These are phyloP conservation scores for Brasilioporus rufonigricans DNA, from an alignment of 768 basidiomycete genomes.

Conservation along the genomic window DNA sequence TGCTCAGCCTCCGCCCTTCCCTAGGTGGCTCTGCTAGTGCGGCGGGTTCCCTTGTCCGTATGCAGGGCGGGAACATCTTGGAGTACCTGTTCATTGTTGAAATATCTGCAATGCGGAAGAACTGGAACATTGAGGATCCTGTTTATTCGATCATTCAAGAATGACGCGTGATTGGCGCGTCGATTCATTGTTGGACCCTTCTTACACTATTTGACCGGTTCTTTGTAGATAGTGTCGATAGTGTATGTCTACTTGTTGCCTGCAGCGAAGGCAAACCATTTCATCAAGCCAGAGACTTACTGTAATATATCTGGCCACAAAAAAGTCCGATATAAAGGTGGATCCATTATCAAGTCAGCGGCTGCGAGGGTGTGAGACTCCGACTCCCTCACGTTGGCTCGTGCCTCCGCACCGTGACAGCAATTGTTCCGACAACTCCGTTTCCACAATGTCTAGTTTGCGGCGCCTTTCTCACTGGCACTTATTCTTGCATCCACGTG, in stretches of 20 bases:
- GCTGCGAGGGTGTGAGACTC: neutral
- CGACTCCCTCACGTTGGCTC: neutral
- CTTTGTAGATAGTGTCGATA: constrained; percentile 1
- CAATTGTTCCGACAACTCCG: neutral
- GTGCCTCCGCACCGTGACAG: neutral
- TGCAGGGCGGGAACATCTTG: constrained; percentile 79
- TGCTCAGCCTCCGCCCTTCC: constrained; percentile 5
- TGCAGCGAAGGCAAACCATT: neutral
- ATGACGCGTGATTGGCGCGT: constrained; percentile 7
- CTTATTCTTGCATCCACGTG: neutral
- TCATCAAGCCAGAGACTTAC: neutral
- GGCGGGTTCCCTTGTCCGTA: constrained; percentile 83
- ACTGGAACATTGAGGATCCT: constrained; percentile 71
- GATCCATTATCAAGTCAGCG: too few species aligned
- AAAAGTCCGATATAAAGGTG: too few species aligned
- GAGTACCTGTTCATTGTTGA: constrained; percentile 97
- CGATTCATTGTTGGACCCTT: constrained; percentile 14
- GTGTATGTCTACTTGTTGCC: neutral
- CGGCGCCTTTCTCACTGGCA: neutral
- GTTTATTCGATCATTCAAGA: constrained; percentile 89
- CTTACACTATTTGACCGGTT: neutral
- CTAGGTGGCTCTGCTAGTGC: constrained; percentile 91
- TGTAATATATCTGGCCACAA: neutral
- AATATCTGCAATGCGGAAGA: constrained; percentile 68
- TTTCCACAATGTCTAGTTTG: neutral